Evolutionary conservation across 73 alveolate genomes (phyloP).

Genomic region (Symbiodinium pilosum): DNA sequence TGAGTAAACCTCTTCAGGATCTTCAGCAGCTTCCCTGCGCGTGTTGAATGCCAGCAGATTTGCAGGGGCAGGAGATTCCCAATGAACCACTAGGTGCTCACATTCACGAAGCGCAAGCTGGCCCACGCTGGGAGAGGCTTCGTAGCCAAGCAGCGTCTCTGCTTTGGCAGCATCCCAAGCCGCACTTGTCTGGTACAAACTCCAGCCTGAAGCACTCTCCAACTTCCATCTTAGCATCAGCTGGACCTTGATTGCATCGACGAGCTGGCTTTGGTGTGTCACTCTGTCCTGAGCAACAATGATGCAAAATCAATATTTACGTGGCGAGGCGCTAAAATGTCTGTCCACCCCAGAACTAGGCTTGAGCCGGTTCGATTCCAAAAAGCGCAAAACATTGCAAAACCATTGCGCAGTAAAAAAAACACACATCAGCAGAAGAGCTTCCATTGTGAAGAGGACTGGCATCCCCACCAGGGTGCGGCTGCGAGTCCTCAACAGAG

Average conservation of each 20-base stretch:
- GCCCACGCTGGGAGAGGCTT: conserved; percentile 13
- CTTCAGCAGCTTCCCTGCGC: background rate
- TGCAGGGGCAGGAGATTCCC: conserved; percentile 3
- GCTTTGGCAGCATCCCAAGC: conserved; percentile 52
- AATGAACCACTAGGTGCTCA: conserved; percentile 48
- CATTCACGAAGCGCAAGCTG: background rate
- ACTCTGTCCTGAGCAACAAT: background rate
- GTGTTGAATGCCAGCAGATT: background rate
- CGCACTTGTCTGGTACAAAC: conserved; percentile 35
- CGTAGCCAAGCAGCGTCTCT: conserved; percentile 18
- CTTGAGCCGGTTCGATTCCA: too few species aligned
- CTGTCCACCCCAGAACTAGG: too few species aligned
- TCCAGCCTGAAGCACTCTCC: conserved; percentile 41
- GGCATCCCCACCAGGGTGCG: conserved; percentile 61
- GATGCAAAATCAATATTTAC: background rate
- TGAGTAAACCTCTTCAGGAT: background rate
- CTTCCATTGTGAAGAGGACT: conserved; percentile 28
- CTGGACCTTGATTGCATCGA: conserved; percentile 39
- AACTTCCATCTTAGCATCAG: conserved; percentile 33
- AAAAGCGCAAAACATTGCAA: too few species aligned
- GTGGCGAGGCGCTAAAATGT: background rate
- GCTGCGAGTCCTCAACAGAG: background rate
- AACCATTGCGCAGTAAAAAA: too few species aligned
- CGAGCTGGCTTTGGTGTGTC: conserved; percentile 11
- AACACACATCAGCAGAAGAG: background rate